Evolutionary conservation across 345 rosid species (phyloP), one percentile per base, ranked within the genome.

Genomic region (Citrus trifoliata): DNA sequence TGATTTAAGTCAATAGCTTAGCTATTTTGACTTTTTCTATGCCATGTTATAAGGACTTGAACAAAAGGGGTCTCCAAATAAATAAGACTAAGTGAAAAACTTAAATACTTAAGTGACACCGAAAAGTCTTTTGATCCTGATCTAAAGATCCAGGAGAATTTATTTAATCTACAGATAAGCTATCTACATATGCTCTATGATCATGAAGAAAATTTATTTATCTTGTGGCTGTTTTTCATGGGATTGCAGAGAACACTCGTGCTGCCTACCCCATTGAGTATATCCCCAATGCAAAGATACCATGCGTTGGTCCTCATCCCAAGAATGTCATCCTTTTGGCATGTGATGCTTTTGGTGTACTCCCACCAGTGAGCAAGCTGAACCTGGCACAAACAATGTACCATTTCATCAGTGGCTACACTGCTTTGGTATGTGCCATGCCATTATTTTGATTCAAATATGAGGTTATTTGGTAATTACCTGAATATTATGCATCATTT

Each of bases 281-380:
- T 89, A 95, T 95, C 63, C 98, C 99, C 2, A 95, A 95, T 46
- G 97, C 94, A 1, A 95, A 92, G 71, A 85, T 93, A 85, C 97
- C 99, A 2, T 95, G 99, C 12, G 91, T 91, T 51, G 97, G 98
- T 73, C 95, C 97, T 7, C 98, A 93, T 59, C 99, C 99, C 0
- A 92, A 85, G 85, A 95, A 95, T 79, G 97, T 93, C 70, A 92
- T 93, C 40, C 98, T 95, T 71, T 78, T 95, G 88, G 98, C 99
- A 6, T 95, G 99, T 59, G 98, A 93, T 66, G 99, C 99, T 32
- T 91, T 95, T 79, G 98, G 99, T 62, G 99, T 93, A 75, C 99
- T 95, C 61, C 99, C 99, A 32, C 99, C 99, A 4, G 98, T 95
- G 85, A 93, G 98, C 98, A 95, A 92, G 90, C 86, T 95, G 81